phyloP scores from a whole-genome alignment of 768 basidiomycete genomes.

The Naganishia friedmannii region DNA sequence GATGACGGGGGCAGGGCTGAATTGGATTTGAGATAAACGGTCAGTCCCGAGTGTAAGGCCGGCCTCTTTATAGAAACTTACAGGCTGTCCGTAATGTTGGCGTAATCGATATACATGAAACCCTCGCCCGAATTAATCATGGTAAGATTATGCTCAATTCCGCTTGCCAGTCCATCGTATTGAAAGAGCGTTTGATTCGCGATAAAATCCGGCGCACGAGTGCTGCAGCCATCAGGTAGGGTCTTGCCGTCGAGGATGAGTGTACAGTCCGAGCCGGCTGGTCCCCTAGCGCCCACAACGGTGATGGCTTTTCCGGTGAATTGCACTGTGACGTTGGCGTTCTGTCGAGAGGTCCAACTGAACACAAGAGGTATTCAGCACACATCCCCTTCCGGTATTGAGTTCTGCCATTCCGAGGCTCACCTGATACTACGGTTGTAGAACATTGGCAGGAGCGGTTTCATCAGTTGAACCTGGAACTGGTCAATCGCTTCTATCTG shows the following conservation, averaged over 20 bases:
- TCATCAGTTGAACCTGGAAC: constrained; percentile 16
- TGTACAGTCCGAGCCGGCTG: neutral
- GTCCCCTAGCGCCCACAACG: constrained; percentile 10
- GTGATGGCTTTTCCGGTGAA: constrained; percentile 15
- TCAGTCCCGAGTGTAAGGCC: neutral
- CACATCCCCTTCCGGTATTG: neutral
- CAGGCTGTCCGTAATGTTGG: neutral
- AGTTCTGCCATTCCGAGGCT: neutral
- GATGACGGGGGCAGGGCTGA: neutral
- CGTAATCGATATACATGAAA: constrained; percentile 23
- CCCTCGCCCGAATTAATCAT: constrained; percentile 22
- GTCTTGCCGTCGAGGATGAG: constrained; percentile 9
- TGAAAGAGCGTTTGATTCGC: constrained; percentile 15
- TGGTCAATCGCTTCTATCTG: constrained; percentile 15
- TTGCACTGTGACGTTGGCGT: neutral
- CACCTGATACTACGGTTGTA: constrained; percentile 20
- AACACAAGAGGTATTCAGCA: neutral
- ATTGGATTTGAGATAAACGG: neutral
- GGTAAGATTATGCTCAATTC: neutral
- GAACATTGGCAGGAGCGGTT: constrained; percentile 2
- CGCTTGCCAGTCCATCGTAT: neutral
- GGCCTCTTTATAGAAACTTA: neutral
- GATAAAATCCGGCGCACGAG: neutral
- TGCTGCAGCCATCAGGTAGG: neutral
- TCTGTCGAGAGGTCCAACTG: constrained; percentile 10